phyloP scores from a whole-genome alignment of 331 rosid genomes.

The Arachis monticola region DNA sequence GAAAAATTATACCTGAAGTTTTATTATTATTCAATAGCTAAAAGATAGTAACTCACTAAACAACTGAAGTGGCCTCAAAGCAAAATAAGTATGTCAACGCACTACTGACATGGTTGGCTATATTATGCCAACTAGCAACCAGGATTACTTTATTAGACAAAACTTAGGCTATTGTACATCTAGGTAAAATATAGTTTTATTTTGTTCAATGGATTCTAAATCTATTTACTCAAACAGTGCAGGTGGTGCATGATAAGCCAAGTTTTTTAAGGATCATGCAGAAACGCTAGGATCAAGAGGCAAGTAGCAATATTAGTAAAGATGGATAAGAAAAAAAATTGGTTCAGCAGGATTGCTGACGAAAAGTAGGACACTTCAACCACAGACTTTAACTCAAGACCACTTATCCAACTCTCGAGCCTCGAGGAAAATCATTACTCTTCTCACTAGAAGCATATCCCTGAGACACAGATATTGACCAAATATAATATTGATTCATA shows the following conservation, averaged over 20 bases:
- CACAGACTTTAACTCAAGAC: background rate
- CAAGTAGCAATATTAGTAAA: slow-evolving; percentile 13
- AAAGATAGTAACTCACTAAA: background rate
- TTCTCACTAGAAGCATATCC: slow-evolving; percentile 14
- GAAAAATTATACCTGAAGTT: background rate
- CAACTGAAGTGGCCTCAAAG: slow-evolving; percentile 15
- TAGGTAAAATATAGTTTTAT: background rate
- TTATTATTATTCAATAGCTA: background rate
- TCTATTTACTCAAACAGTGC: background rate
- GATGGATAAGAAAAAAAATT: slow-evolving; percentile 29
- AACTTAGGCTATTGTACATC: slow-evolving; percentile 30
- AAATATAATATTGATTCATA: slow-evolving; percentile 21
- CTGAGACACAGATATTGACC: background rate
- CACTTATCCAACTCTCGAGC: background rate
- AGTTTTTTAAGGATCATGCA: slow-evolving; percentile 8
- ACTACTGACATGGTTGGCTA: slow-evolving; percentile 38
- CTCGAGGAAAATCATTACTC: background rate
- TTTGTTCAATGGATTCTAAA: slow-evolving; percentile 12
- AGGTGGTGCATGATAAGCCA: slow-evolving; percentile 29
- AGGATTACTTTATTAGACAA: slow-evolving; percentile 28
- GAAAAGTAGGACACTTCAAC: background rate
- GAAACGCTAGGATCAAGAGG: slow-evolving; percentile 30
- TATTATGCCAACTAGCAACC: slow-evolving; percentile 26
- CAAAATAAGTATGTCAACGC: slow-evolving; percentile 37
- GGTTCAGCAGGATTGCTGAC: slow-evolving; percentile 5